Evolutionary conservation across 768 basidiomycete genomes (phyloP).

Genomic region (Lactifluus volemus): DNA sequence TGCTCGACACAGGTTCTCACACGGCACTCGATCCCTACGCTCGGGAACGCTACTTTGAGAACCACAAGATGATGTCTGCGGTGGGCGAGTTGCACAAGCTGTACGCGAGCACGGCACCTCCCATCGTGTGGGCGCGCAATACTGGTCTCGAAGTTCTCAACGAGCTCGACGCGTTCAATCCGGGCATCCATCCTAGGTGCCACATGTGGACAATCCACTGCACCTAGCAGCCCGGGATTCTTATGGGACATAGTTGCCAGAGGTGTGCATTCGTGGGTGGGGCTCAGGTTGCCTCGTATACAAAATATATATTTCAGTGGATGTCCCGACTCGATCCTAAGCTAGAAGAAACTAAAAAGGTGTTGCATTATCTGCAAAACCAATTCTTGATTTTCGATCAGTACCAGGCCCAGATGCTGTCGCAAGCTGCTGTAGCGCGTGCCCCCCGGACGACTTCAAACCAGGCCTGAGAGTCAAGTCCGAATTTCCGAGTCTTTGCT

Average conservation of each 20-base stretch:
- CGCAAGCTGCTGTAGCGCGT: slow-evolving; percentile 26
- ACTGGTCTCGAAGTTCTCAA: slow-evolving; percentile 87
- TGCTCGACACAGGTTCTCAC: slow-evolving; percentile 45
- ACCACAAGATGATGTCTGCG: slow-evolving; percentile 77
- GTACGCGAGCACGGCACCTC: slow-evolving; percentile 59
- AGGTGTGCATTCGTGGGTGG: slow-evolving; percentile 34
- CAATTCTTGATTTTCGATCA: background rate
- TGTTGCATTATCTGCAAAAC: background rate
- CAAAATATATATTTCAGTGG: too few species aligned
- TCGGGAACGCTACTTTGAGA: slow-evolving; percentile 72
- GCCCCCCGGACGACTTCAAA: slow-evolving; percentile 25
- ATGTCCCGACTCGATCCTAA: too few species aligned
- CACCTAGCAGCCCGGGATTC: slow-evolving; percentile 9
- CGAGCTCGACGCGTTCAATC: slow-evolving; percentile 77
- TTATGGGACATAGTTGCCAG: slow-evolving; percentile 28
- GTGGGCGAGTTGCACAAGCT: slow-evolving; percentile 88
- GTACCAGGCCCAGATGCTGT: background rate
- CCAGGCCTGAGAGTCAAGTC: background rate
- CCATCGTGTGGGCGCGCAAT: slow-evolving; percentile 80
- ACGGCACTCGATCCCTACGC: slow-evolving; percentile 72
- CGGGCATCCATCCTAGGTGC: slow-evolving; percentile 70
- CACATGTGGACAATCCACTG: slow-evolving; percentile 42
- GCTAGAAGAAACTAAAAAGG: too few species aligned
- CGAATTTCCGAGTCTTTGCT: too few species aligned
- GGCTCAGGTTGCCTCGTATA: slow-evolving; percentile 24